These are phyloP conservation scores for Saccharomyces hybrid DNA, from an alignment of 1,139 yeast genomes.

Conservation along the genomic window DNA sequence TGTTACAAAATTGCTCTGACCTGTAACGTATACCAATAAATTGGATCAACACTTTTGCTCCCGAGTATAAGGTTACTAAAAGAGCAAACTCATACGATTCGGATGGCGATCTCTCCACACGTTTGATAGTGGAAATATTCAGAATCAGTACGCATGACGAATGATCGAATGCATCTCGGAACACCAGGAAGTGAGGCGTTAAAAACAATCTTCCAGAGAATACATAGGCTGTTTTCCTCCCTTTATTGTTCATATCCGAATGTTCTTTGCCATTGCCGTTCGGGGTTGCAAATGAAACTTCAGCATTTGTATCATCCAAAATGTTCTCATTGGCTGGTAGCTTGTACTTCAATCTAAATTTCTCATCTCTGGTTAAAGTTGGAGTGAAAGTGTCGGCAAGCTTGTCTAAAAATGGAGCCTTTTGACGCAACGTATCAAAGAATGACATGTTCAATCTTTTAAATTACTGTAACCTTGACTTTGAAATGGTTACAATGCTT, in stretches of 20 bases:
- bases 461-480: not conserved
- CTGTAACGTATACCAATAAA: conserved; percentile 73
- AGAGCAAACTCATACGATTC: conserved; percentile 74
- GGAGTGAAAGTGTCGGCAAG: conserved; percentile 28
- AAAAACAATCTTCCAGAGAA: conserved; percentile 57
- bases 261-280: conserved; percentile 1
- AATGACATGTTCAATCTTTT: conserved; percentile 39
- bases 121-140: conserved; percentile 71
- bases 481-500: not conserved
- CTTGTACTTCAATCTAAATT: conserved; percentile 55
- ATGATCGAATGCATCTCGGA: conserved; percentile 61
- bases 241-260: conserved; percentile 2
- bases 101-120: conserved; percentile 79
- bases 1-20: conserved; percentile 72
- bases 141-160: conserved; percentile 61
- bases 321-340: conserved; percentile 67
- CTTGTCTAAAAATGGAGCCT: conserved; percentile 42
- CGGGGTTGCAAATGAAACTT: conserved; percentile 47
- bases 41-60: conserved; percentile 55
- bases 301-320: conserved; percentile 62
- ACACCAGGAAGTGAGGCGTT: conserved; percentile 69
- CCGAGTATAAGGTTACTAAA: conserved; percentile 61
- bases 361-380: conserved; percentile 50
- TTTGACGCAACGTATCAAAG: conserved; percentile 41
- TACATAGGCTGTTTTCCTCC: conserved; percentile 28